These are phyloP conservation scores for Alternaria infectoria DNA, from an alignment of 2,329 filamentous ascomycete species.

Conservation along the genomic window DNA sequence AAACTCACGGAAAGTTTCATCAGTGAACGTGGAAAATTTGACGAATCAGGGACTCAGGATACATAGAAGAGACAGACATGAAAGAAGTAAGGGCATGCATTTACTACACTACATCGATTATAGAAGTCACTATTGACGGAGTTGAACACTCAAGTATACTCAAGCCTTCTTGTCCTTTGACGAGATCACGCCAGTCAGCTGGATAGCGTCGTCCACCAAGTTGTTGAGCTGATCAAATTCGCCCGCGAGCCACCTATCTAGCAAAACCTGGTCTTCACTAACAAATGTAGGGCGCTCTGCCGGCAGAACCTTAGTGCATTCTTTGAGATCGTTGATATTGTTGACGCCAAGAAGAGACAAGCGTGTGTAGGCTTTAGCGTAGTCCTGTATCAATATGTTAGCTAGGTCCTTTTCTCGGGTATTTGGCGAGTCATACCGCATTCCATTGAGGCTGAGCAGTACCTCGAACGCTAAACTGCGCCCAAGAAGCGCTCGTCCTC, in stretches of 20 bases:
- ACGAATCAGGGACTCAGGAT: background rate
- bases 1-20: background rate
- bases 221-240: constrained; percentile 43
- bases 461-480: constrained; percentile 28
- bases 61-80: background rate
- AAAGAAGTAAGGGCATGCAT: background rate
- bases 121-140: background rate
- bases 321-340: constrained; percentile 62
- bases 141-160: background rate
- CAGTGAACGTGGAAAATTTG: background rate
- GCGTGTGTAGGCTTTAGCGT: constrained; percentile 61
- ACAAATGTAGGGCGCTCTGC: constrained; percentile 29
- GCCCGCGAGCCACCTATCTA: constrained; percentile 42
- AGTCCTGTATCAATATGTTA: constrained; percentile 46
- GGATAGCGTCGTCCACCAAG: constrained; percentile 43
- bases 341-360: constrained; percentile 63
- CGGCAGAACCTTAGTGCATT: constrained; percentile 62
- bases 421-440: constrained; percentile 28
- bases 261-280: constrained; percentile 33
- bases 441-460: constrained; percentile 43
- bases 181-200: constrained; percentile 35
- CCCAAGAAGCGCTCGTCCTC: constrained; percentile 42
- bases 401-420: background rate
- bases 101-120: background rate
- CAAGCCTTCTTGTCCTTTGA: background rate